Conservation (phyloP, 805 yeast genomes). For the Saccharomycopsis guyanensis region DNA sequence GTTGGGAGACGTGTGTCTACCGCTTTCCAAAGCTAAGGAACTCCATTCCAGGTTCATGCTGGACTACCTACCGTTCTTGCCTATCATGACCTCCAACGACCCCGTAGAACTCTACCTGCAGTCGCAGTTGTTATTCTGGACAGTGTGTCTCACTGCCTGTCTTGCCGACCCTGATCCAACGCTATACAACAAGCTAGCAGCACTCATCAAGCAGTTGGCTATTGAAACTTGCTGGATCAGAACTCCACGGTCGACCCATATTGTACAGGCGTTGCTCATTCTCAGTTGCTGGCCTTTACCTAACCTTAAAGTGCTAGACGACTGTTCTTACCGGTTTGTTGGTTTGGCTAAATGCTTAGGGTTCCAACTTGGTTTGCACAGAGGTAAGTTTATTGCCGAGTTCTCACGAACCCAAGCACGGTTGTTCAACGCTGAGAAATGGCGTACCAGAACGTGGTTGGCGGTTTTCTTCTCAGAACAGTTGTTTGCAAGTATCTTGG, state of each 20-base stretch:
- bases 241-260: conserved; percentile 90
- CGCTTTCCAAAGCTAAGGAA: conserved; percentile 59
- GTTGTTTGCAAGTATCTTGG: conserved; percentile 82
- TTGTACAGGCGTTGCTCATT: conserved; percentile 82
- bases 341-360: conserved; percentile 82
- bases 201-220: conserved; percentile 76
- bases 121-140: conserved; percentile 83
- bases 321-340: conserved; percentile 80
- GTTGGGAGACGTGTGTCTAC: conserved; percentile 66
- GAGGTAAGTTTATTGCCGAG: conserved; percentile 87
- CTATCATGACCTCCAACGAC: conserved; percentile 62
- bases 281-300: conserved; percentile 89
- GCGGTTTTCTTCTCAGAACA: conserved; percentile 84
- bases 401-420: conserved; percentile 85
- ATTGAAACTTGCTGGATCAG: conserved; percentile 89
- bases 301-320: conserved; percentile 85
- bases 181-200: conserved; percentile 64
- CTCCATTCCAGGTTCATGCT: conserved; percentile 63
- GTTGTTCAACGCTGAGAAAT: conserved; percentile 82
- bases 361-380: conserved; percentile 79
- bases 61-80: conserved; percentile 67
- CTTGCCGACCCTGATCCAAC: conserved; percentile 83
- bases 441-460: conserved; percentile 92
- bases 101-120: conserved; percentile 73
- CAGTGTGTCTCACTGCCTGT: conserved; percentile 81